Evolutionary conservation across 148 eudicot genomes (phyloP), one percentile per base, ranked within the genome.

Genomic region (Dysphania ambrosioides): DNA sequence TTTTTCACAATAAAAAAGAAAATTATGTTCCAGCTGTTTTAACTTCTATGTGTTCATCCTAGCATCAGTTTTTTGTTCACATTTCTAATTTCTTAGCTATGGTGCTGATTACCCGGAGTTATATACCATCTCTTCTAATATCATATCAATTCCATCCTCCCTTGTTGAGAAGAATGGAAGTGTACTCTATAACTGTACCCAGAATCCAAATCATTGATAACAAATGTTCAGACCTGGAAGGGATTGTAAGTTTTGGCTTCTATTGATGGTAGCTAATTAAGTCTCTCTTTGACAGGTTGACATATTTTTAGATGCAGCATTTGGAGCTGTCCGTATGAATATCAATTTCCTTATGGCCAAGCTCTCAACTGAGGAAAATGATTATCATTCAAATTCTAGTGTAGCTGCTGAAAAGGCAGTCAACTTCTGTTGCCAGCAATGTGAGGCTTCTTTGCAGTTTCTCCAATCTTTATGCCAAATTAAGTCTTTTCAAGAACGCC

Each of bases 381-480:
- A 82, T 51, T 44, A 53, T 75, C 27, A 26, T 51, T 70, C 58
- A 23, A 74, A 82, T 42, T 72, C 88, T 71, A 74, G 72, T 82
- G 68, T 56, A 77, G 80, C 68, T 65, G 77, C 73, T 78, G 93
- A 86, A 71, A 86, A 74, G 77, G 66, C 76, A 31, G 78, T 92
- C 62, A 76, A 75, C 61, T 83, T 79, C 82, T 81, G 83, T 68
- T 95, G 93, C 86, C 91, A 83, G 82, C 97, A 90, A 74, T 92
- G 97, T 76, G 98, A 95, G 85, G 92, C 91, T 84, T 89, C 98
- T 74, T 81, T 92, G 76, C 93, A 92, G 85, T 88, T 92, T 85
- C 92, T 95, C 53, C 96, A 90, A 75, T 89, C 85, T 36, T 69
- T 90, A 66, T 90, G 92, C 84, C 96, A 95, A 68, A 93, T 86